A percentile compares a stretch with the other conserved stretches of the same genome.
These are phyloP conservation scores for Rosa hybrid DNA, from an alignment of 331 rosid genomes.

Conservation along the genomic window DNA sequence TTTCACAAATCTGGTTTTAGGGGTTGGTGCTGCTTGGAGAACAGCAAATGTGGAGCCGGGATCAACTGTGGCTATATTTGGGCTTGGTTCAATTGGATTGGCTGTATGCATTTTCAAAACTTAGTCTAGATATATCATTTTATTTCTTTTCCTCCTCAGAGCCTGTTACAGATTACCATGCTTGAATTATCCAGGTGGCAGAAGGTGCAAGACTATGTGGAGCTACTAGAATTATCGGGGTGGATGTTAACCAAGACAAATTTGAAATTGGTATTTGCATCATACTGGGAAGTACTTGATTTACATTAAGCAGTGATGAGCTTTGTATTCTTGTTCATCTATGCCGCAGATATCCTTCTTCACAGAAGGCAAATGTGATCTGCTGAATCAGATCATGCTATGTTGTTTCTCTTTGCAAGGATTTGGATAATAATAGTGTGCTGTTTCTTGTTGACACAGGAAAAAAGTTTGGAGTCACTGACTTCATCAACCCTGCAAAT, in stretches of 20 bases:
- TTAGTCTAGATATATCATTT: not conserved
- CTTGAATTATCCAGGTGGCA: slow-evolving; percentile 56
- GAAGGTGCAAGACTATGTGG: slow-evolving; percentile 94
- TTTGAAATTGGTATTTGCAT: slow-evolving; percentile 61
- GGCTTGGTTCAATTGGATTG: slow-evolving; percentile 83
- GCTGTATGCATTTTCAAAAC: slow-evolving; percentile 50
- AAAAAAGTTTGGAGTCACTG: slow-evolving; percentile 78
- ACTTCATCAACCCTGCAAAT: slow-evolving; percentile 52
- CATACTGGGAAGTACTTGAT: not conserved
- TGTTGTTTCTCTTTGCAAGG: not conserved
- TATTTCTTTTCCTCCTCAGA: slow-evolving; percentile 8
- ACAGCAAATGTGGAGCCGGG: slow-evolving; percentile 84
- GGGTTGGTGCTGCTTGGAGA: slow-evolving; percentile 96
- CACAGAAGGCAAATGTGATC: not conserved
- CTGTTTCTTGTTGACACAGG: slow-evolving; percentile 38
- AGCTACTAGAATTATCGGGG: slow-evolving; percentile 78
- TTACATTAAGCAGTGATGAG: not conserved
- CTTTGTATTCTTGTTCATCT: not conserved
- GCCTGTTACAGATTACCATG: not conserved
- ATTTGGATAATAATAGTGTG: not conserved
- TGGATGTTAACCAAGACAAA: slow-evolving; percentile 70
- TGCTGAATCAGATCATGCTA: not conserved
- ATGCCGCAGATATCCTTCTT: not conserved
- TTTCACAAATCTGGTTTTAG: slow-evolving; percentile 35
- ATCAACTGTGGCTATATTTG: slow-evolving; percentile 81